These are phyloP conservation scores for Phytophthora aleatoria DNA, from an alignment of 352 stramenopile species.

Conservation along the genomic window DNA sequence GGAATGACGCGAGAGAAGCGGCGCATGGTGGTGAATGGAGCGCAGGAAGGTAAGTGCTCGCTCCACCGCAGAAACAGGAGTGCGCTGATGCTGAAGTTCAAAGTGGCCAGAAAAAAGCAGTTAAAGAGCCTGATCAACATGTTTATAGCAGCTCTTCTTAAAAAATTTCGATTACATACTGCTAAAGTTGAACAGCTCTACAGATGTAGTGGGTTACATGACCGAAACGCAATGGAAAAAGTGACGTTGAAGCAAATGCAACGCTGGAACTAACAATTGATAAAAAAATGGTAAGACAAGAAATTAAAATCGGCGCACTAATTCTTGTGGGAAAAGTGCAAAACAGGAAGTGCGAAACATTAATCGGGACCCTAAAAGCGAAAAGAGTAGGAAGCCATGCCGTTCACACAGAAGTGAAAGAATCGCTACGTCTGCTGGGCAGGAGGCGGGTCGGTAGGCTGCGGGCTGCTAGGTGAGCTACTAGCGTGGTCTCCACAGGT, in stretches of 20 bases:
- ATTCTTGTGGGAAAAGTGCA: too few relatives aligned
- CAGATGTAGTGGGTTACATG: neutral
- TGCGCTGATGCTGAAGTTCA: conserved; percentile 28
- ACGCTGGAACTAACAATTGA: neutral
- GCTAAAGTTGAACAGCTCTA: conserved; percentile 1
- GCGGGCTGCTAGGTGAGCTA: conserved; percentile 26
- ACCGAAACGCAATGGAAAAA: conserved; percentile 21
- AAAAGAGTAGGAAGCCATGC: neutral
- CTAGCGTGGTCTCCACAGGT: conserved; percentile 34
- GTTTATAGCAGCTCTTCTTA: too few relatives aligned
- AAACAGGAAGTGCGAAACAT: conserved; percentile 8
- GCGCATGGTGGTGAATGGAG: conserved; percentile 15
- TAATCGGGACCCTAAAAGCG: conserved; percentile 3
- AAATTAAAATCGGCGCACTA: neutral
- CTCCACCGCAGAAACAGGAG: conserved; percentile 27
- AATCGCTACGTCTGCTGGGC: conserved; percentile 11
- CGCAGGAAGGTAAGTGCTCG: conserved; percentile 8
- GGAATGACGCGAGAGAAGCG: conserved; percentile 30
- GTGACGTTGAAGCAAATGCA: conserved; percentile 12
- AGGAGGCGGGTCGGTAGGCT: conserved; percentile 15
- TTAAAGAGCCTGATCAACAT: too few relatives aligned
- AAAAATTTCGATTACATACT: neutral
- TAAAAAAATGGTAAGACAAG: neutral
- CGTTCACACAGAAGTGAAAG: neutral
- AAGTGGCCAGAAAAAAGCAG: conserved; percentile 1